Base-by-base conservation (phyloP, 2,329 filamentous ascomycete genomes). In the Arthroderma sp. region DNA sequence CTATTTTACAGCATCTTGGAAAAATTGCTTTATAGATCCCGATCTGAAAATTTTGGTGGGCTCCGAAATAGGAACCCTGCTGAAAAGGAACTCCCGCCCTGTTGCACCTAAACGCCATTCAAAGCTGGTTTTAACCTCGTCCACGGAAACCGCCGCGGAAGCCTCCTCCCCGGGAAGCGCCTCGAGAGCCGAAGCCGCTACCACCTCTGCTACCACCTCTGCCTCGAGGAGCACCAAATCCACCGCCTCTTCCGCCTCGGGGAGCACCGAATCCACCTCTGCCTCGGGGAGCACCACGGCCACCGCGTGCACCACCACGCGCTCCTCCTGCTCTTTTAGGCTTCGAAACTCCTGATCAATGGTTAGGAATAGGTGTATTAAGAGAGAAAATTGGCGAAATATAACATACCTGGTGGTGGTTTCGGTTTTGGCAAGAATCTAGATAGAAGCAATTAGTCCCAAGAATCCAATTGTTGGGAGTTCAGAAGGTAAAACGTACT, bases 371-470 rank as follows among this genome's bases (percentile, higher is more conserved):
- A 9, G 3, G 8, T 3, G 32, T 34, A 8, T 9, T 9, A 34
- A 34, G 11, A 34, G 32, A 34, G 32, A 9, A 34, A 11, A 34
- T 9, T 34, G 4, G 31, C 8, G 9, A 36, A 33, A 15, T 9
- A 15, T 9, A 31, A 43, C 56, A 48, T 61, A 68, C 72, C 73
- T 57, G 73, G 73, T 48, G 70, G 69, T 42, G 75, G 70, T 73
- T 95, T 95, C 45, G 89, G 89, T 74, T 88, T 94, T 52, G 91
- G 91, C 48, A 96, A 73, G 75, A 98, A 98, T 57, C 75, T 78
- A 52, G 15, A 36, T 29, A 27, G 6, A 34, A 11, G 37, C 37
- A 30, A 38, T 32, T 28, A 30, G 22, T 47, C 22, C 36, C 36
- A 11, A 7, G 3, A 9, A 10, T 15, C 15, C 15, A 22, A 22